Conservation (phyloP, 2,329 filamentous ascomycete species). For the Aureobasidium vineae region DNA sequence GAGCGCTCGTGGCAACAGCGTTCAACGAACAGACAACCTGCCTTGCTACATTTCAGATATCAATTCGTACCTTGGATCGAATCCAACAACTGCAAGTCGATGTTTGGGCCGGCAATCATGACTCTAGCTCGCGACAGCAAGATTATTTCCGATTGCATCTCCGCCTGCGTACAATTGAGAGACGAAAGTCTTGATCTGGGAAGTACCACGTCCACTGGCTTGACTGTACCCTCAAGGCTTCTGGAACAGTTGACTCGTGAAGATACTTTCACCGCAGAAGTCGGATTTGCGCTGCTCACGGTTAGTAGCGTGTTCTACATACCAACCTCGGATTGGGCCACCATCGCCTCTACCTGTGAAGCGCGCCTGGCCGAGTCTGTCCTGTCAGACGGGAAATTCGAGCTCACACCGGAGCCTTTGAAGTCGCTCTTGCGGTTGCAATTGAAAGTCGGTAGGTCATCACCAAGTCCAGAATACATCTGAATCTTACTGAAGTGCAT, state of each 20-base stretch:
- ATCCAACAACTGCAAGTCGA: slow-evolving; percentile 10
- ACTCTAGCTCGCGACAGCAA: slow-evolving; percentile 12
- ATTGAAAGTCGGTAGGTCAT: slow-evolving; percentile 4
- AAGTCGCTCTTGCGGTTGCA: slow-evolving; percentile 15
- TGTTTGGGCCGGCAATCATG: slow-evolving; percentile 7
- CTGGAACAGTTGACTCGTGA: neutral
- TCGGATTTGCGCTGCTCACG: neutral
- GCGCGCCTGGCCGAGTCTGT: neutral
- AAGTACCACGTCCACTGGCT: neutral
- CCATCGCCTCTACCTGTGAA: neutral
- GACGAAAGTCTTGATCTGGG: neutral
- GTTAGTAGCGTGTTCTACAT: neutral
- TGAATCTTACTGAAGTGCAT: neutral
- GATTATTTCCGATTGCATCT: slow-evolving; percentile 7
- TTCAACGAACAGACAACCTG: neutral
- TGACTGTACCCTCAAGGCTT: neutral
- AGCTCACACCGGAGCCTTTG: slow-evolving; percentile 5
- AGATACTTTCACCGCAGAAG: neutral
- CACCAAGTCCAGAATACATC: neutral
- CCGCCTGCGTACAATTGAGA: neutral
- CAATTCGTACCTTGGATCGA: slow-evolving; percentile 7
- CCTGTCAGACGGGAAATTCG: neutral
- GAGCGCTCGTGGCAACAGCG: slow-evolving; percentile 6
- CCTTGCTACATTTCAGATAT: slow-evolving; percentile 6
- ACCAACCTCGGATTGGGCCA: neutral